Percentiles rank a stretch among this genome's conserved stretches.
phyloP scores from a whole-genome alignment of 306 rosid genomes.

The Adenanthera pavonina region DNA sequence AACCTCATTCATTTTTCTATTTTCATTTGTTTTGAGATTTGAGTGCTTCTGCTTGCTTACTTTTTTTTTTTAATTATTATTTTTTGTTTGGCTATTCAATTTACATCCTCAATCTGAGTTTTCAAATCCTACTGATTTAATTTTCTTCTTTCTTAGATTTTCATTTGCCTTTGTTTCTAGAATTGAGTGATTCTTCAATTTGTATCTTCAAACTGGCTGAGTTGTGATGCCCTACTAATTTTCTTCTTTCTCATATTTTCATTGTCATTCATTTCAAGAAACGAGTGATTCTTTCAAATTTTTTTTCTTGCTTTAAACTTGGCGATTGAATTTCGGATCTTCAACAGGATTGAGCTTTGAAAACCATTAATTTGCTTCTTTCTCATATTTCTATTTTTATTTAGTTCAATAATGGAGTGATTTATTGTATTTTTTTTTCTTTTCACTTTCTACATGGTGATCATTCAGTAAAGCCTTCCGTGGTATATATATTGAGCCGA shows the following conservation, averaged over 20 bases:
- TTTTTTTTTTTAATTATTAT: too few species aligned
- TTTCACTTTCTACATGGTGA: not conserved
- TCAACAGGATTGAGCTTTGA: not conserved
- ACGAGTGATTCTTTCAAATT: not conserved
- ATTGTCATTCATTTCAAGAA: not conserved
- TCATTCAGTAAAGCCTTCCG: not conserved
- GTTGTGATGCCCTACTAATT: not conserved
- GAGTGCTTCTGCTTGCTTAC: not conserved
- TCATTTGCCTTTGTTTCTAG: not conserved
- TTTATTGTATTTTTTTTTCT: not conserved
- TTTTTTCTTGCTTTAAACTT: not conserved
- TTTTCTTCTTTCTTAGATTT: not conserved
- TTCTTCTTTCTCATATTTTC: not conserved
- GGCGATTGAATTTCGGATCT: not conserved
- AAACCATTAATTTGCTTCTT: conserved; percentile 19
- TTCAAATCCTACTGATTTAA: not conserved
- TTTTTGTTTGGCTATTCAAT: not conserved
- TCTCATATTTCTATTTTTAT: not conserved
- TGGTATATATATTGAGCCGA: not conserved
- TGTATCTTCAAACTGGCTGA: not conserved
- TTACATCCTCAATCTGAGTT: not conserved
- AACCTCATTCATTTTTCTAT: conserved; percentile 3
- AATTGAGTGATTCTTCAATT: not conserved
- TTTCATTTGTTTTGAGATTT: not conserved
- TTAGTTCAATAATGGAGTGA: not conserved